Conservation (phyloP, 2,329 filamentous ascomycete genomes). For the Cladosporium sphaerospermum region DNA sequence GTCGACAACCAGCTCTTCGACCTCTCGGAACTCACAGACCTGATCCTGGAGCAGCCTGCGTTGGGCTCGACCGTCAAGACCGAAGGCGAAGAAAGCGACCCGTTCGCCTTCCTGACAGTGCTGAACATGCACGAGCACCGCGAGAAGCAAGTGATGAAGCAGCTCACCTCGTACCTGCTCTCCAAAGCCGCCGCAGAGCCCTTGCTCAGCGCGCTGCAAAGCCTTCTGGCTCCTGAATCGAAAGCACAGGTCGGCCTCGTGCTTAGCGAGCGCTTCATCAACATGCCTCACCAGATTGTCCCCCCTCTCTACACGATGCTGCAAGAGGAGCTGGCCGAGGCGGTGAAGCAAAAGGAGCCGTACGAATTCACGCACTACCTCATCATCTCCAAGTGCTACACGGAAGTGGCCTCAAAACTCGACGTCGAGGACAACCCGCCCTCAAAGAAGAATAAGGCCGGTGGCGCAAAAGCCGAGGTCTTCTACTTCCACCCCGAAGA, state of each 20-base stretch:
- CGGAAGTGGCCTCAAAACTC: slow-evolving; percentile 75
- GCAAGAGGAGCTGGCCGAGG: slow-evolving; percentile 81
- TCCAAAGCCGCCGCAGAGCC: slow-evolving; percentile 48
- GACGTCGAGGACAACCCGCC: slow-evolving; percentile 59
- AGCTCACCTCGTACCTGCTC: slow-evolving; percentile 65
- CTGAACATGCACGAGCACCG: slow-evolving; percentile 74
- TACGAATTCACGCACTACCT: slow-evolving; percentile 93
- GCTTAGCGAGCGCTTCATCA: slow-evolving; percentile 89
- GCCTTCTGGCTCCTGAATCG: slow-evolving; percentile 32
- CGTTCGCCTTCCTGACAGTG: slow-evolving; percentile 86
- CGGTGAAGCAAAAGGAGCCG: slow-evolving; percentile 82
- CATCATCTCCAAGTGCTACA: slow-evolving; percentile 85
- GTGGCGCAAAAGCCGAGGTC: slow-evolving; percentile 49
- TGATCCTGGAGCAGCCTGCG: slow-evolving; percentile 73
- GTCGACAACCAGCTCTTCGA: slow-evolving; percentile 80
- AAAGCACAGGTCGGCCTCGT: slow-evolving; percentile 67
- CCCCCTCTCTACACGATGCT: slow-evolving; percentile 95
- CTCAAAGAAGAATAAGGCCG: slow-evolving; percentile 54
- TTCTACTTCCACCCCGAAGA: slow-evolving; percentile 98
- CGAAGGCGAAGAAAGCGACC: slow-evolving; percentile 87
- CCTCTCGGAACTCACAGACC: slow-evolving; percentile 75
- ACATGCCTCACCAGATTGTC: slow-evolving; percentile 88
- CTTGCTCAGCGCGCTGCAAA: slow-evolving; percentile 30
- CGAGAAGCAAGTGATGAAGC: slow-evolving; percentile 64
- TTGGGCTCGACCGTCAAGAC: slow-evolving; percentile 95